Percentiles rank a stretch among this genome's conserved stretches.
These are phyloP conservation scores for Neostapfia colusana DNA, from an alignment of 176 grass and related monocot species.

Conservation along the genomic window DNA sequence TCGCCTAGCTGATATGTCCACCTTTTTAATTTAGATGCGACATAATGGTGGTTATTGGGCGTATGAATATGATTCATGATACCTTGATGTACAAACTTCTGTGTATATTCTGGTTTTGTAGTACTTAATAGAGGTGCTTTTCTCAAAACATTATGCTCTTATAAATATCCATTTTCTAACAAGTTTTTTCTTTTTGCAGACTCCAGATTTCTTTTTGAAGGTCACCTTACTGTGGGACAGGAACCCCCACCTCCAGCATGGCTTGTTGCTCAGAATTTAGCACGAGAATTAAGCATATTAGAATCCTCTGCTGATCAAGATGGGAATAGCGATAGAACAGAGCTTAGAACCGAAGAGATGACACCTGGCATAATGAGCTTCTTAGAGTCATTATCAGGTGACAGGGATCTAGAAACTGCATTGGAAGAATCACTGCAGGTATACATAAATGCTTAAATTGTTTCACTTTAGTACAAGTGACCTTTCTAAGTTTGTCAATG, in stretches of 20 bases:
- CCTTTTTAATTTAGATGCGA: background rate
- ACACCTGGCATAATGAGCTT: conserved; percentile 50
- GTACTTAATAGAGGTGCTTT: background rate
- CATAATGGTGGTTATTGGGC: background rate
- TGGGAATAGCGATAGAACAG: conserved; percentile 36
- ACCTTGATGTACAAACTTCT: background rate
- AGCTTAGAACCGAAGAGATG: conserved; percentile 27
- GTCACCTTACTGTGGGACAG: conserved; percentile 82
- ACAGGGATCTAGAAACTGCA: conserved; percentile 58
- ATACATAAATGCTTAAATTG: background rate
- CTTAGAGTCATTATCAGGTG: conserved; percentile 50
- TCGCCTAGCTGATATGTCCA: background rate
- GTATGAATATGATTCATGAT: background rate
- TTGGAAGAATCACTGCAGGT: conserved; percentile 83
- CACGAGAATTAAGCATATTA: conserved; percentile 58
- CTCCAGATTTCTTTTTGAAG: conserved; percentile 86
- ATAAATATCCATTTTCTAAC: conserved; percentile 34
- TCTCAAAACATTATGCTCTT: background rate
- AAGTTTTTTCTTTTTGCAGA: conserved; percentile 55
- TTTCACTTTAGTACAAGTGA: conserved; percentile 8
- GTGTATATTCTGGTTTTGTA: background rate
- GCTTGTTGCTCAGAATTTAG: conserved; percentile 86
- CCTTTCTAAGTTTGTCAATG: conserved; percentile 17
- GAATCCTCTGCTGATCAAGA: conserved; percentile 58
- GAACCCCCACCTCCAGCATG: conserved; percentile 90